Evolutionary conservation across 2,329 filamentous ascomycete species (phyloP), one percentile per base, ranked within the genome.

Genomic region (Rhexocercosporidium sp.): DNA sequence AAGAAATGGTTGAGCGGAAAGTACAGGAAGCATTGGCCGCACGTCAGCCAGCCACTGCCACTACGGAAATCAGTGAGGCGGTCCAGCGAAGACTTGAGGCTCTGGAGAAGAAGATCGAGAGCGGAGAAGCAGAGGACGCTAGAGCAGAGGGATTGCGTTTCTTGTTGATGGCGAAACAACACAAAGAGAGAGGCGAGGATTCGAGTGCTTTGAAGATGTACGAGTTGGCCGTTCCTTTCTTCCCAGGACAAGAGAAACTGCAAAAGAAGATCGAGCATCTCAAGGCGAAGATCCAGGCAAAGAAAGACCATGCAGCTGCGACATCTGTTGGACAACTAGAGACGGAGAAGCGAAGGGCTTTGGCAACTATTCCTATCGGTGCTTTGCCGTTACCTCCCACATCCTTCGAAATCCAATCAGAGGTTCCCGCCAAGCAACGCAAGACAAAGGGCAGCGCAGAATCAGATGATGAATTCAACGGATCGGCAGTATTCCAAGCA

Each of bases 1-100:
- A 97, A 77, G 92, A 94, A 46, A 89, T 97, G 81, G 93, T 98
- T 1, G 92, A 97, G 79, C 92, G 91, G 73, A 97, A 97, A 75
- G 92, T 98, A 0, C 90, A 91, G 67, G 94, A 97, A 80, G 94
- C 96, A 41, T 83, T 98, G 0, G 93, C 94, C 0, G 90, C 90
- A n/a, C 88, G 91, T 69, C 87, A 90, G 49, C 80, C 84, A 18
- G 79, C 85, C 67, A 77, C 82, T 66, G 65, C 77, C 20, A 69
- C 80, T 8, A 74, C 74, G 3, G 85, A 88, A 44, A 84, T 95
- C 44, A 92, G 89, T 69, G 91, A 94, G 37, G 90, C 93, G 29
- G 87, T 97, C 25, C 92, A 96, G 74, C 88, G 85, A 66, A 89
- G 95, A 0, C 83, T 98, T 0, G 93, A 97, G 66, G 90, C 92